These are phyloP conservation scores for Boletus holoroseus DNA, from an alignment of 1,284 basidiomycete species.

Conservation along the genomic window DNA sequence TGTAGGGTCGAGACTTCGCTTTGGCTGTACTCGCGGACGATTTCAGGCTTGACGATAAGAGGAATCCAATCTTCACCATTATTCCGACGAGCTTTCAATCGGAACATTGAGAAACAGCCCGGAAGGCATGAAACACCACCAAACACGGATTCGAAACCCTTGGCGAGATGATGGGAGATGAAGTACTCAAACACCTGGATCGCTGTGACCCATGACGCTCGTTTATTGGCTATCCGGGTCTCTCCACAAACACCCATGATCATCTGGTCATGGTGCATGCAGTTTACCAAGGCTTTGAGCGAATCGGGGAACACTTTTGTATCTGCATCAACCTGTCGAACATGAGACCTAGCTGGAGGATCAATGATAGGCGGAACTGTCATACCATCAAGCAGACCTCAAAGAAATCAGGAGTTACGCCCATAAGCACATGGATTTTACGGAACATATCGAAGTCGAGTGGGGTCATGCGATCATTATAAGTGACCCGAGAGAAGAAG, in stretches of 20 bases:
- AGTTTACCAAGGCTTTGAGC: conserved; percentile 84
- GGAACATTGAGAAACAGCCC: conserved; percentile 99
- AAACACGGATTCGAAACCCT: conserved; percentile 98
- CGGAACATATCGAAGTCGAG: conserved; percentile 98
- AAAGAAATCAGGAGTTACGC: conserved; percentile 98
- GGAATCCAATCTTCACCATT: conserved; percentile 96
- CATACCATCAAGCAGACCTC: conserved; percentile 95
- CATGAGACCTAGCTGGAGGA: conserved; percentile 11
- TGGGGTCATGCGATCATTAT: conserved; percentile 97
- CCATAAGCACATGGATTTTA: conserved; percentile 94
- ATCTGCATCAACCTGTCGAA: conserved; percentile 88
- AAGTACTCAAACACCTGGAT: conserved; percentile 99
- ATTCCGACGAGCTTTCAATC: conserved; percentile 87
- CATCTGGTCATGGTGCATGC: conserved; percentile 97
- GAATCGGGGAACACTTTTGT: conserved; percentile 90
- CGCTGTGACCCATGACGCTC: conserved; percentile 94
- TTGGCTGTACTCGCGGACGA: conserved; percentile 96
- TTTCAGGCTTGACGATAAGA: conserved; percentile 94
- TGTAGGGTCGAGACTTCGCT: conserved; percentile 90
- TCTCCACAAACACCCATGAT: conserved; percentile 99
- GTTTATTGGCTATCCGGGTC: conserved; percentile 97
- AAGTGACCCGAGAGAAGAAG: conserved; percentile 98
- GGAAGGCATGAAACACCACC: conserved; percentile 99
- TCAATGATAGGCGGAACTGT: conserved; percentile 3
- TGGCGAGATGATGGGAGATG: conserved; percentile 97